Percentiles rank a stretch among this genome's conserved stretches.
phyloP scores from a whole-genome alignment of 2,329 filamentous ascomycete species.

The Xylaria hypoxylon region DNA sequence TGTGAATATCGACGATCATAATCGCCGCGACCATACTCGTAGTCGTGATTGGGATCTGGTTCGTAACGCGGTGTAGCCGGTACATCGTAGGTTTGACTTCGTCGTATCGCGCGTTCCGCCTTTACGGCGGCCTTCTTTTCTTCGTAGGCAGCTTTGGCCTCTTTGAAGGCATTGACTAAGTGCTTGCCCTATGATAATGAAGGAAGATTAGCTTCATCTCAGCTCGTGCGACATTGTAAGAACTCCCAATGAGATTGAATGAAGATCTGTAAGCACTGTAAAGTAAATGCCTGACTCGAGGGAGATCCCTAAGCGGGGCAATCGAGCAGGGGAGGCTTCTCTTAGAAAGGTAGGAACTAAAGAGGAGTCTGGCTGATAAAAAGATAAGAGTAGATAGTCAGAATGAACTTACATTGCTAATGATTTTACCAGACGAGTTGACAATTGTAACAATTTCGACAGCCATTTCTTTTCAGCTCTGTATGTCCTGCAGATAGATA shows the following conservation, averaged over 20 bases:
- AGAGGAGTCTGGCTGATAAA: not conserved
- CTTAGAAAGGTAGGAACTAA: constrained; percentile 20
- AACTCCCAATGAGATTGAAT: constrained; percentile 21
- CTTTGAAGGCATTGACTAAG: constrained; percentile 88
- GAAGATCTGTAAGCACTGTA: constrained; percentile 21
- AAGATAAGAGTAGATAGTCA: constrained; percentile 3
- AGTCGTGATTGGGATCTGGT: constrained; percentile 45
- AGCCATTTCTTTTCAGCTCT: constrained; percentile 42
- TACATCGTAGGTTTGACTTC: constrained; percentile 69
- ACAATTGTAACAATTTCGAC: constrained; percentile 51
- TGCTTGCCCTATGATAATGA: constrained; percentile 82
- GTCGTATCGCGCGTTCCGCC: constrained; percentile 69
- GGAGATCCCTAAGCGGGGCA: constrained; percentile 29
- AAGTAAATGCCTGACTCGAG: constrained; percentile 10
- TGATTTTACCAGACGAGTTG: constrained; percentile 51
- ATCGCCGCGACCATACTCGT: constrained; percentile 43
- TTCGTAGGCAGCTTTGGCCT: constrained; percentile 87
- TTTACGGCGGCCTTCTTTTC: constrained; percentile 87
- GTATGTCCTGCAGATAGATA: constrained; percentile 18
- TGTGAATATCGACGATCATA: constrained; percentile 45
- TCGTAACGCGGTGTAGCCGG: constrained; percentile 47
- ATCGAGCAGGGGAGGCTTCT: constrained; percentile 26
- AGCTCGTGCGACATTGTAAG: constrained; percentile 22
- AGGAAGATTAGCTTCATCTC: constrained; percentile 18
- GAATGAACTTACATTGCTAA: constrained; percentile 51